A percentile compares a stretch with the other conserved stretches of the same genome.
phyloP scores from a whole-genome alignment of 164 flowering plant genomes.

The Nymphaea thermarum region DNA sequence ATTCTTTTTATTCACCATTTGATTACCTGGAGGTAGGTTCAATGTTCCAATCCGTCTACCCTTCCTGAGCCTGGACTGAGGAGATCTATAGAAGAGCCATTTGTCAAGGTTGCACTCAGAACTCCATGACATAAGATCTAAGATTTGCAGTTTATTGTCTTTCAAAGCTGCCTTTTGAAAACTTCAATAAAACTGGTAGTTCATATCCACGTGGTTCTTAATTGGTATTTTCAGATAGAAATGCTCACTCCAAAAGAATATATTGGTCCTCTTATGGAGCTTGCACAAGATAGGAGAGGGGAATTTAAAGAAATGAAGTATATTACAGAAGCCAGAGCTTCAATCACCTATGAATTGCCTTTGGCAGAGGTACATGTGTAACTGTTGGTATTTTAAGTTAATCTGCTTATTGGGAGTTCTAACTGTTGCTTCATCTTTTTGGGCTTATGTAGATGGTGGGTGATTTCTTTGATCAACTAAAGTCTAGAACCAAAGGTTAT shows the following conservation, averaged over 20 bases:
- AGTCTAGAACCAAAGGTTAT: slow-evolving; percentile 95
- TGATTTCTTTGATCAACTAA: slow-evolving; percentile 95
- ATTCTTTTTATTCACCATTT: neutral
- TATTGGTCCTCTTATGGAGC: slow-evolving; percentile 94
- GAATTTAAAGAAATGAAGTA: slow-evolving; percentile 86
- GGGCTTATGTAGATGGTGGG: slow-evolving; percentile 76
- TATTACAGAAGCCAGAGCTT: slow-evolving; percentile 80
- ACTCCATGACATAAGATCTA: neutral
- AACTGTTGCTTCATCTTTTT: no score
- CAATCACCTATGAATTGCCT: slow-evolving; percentile 74
- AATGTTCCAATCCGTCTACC: slow-evolving; percentile 90
- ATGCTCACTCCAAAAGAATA: slow-evolving; percentile 93
- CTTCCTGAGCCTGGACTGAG: slow-evolving; percentile 90
- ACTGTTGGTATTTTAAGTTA: no score
- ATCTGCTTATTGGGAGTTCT: no score
- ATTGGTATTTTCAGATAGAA: slow-evolving; percentile 52
- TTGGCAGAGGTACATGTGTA: slow-evolving; percentile 62
- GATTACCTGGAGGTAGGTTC: slow-evolving; percentile 38
- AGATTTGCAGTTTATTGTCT: neutral
- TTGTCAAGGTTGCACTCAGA: slow-evolving; percentile 56
- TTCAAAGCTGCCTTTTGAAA: no score
- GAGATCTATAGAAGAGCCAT: slow-evolving; percentile 81
- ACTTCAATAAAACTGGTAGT: no score
- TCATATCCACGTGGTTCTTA: no score
- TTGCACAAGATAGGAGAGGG: slow-evolving; percentile 91